Base-by-base conservation (phyloP, 2,329 filamentous ascomycete genomes). In the Botryotinia globosa region DNA sequence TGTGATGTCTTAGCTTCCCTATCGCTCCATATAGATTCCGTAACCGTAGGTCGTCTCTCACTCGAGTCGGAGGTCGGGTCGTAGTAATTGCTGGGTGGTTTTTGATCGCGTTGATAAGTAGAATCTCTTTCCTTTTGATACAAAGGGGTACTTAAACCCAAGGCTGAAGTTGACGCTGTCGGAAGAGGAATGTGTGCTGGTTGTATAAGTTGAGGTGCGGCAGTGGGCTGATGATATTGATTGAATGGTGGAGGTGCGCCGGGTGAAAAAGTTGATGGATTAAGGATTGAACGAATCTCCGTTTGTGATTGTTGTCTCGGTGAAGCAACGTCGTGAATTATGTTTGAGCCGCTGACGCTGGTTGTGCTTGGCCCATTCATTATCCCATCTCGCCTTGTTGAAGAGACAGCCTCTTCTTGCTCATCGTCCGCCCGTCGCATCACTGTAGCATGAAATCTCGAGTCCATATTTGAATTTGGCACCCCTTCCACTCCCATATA, bases 31-130 rank as follows among this genome's bases (percentile, higher is more conserved):
- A 61, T 79, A 74, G 74, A 77, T 70, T 84, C 82, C 37, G 81
- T 78, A 37, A 81, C 82, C 39, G 81, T 78, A 39, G 81, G 78
- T 71, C 80, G 79, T 73, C 82, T 81, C 75, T 84, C 81, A 73
- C 81, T 80, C 14, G 83, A 83, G 74, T 84, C 83, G 34, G 83
- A 83, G 63, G 83, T 81, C 58, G 83, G 83, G 76, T 85, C 83
- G 80, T 85, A 84, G 74, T 84, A 84, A 76, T 81, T 83, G 72
- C 83, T 82, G 16, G 81, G 78, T 12, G 80, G 79, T 78, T 83
- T 84, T 32, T 32, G 48, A 69, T 84, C 82, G 77, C 80, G 80
- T 71, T 80, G 81, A 76, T 81, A 82, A 64, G 16, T 29, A 14
- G 45, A 29, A 67, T 67, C 45, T 39, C 64, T 18, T 20, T 80